Evolutionary conservation across 2,329 filamentous ascomycete genomes (phyloP), one percentile per base, ranked within the genome.

Genomic region (Epicoccum sorghinum): DNA sequence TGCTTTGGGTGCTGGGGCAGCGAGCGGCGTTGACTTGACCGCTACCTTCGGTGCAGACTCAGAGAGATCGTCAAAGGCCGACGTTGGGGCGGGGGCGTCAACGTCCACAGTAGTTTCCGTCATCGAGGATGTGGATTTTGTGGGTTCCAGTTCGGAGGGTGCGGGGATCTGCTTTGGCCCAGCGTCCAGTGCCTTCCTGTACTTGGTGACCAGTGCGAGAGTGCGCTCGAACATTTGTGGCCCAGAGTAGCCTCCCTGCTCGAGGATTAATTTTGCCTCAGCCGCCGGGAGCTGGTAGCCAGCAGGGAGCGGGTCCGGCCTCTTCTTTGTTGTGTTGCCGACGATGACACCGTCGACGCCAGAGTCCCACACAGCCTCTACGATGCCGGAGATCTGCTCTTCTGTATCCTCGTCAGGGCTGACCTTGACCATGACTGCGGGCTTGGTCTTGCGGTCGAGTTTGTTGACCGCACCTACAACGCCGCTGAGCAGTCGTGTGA

Each of bases 311-410:
- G 93, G 78, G 3, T 86, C 87, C 0, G 87, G 83, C 38, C 95
- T 83, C 61, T 88, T 85, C 77, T 95, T 96, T 3, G 95, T 99
- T 0, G 95, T 99, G 79, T 99, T 99, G 9, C 93, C 95, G 4
- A 99, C 93, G 58, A 99, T 97, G 32, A 99, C 86, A 25, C 95
- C 95, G 66, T 97, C 93, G 2, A 98, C 93, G 6, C 93, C 93
- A 56, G 90, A 91, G 32, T 73, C 67, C 71, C 71, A 74, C 10
- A 74, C 65, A 3, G 72, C 62, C 64, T 92, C 85, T 57, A 91
- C 93, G 51, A 99, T 96, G 7, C 93, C 95, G 37, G 88, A 83
- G 57, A 99, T 85, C 72, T 99, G 92, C 51, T 86, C 80, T 47
- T 92, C 87, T 18, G 89, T 86, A 72, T 97, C 91, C 77, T 98